Conservation (phyloP, 352 stramenopile species). For the Nannochloropsis limnetica region DNA sequence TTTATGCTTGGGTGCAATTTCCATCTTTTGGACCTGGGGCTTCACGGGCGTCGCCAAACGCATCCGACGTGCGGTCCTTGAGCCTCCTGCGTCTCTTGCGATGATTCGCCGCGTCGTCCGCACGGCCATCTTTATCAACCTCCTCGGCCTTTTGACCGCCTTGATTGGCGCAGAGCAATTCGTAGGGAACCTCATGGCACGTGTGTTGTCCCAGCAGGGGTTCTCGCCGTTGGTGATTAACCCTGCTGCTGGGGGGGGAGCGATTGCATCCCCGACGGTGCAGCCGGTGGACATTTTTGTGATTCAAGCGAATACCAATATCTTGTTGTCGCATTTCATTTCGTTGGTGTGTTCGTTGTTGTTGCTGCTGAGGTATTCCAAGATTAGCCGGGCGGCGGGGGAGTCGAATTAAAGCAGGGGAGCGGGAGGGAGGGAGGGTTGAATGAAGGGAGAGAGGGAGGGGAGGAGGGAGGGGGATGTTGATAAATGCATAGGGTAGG, state of each 20-base stretch:
- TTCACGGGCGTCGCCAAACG: slow-evolving; percentile 18
- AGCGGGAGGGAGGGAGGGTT: neutral
- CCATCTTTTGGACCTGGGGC: slow-evolving; percentile 25
- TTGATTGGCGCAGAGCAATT: slow-evolving; percentile 40
- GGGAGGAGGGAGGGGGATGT: neutral
- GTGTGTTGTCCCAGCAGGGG: slow-evolving; percentile 33
- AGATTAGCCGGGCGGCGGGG: neutral
- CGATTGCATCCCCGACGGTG: slow-evolving; percentile 14
- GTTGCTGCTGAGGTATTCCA: neutral
- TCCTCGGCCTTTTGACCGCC: slow-evolving; percentile 7
- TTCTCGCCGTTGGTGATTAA: neutral
- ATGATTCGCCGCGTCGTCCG: slow-evolving; percentile 20
- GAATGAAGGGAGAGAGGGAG: neutral
- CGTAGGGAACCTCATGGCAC: slow-evolving; percentile 38
- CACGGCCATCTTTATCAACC: neutral
- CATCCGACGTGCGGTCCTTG: neutral
- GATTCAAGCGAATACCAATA: slow-evolving; percentile 44
- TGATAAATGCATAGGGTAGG: neutral
- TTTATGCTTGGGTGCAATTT: neutral
- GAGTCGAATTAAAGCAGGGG: neutral
- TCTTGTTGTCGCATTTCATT: slow-evolving; percentile 39
- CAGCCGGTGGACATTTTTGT: slow-evolving; percentile 41
- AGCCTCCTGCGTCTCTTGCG: neutral
- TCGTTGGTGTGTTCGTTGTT: slow-evolving; percentile 26
- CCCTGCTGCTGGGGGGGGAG: neutral